phyloP scores from a whole-genome alignment of 2,329 filamentous ascomycete species.

The Hypomyces rosellus region DNA sequence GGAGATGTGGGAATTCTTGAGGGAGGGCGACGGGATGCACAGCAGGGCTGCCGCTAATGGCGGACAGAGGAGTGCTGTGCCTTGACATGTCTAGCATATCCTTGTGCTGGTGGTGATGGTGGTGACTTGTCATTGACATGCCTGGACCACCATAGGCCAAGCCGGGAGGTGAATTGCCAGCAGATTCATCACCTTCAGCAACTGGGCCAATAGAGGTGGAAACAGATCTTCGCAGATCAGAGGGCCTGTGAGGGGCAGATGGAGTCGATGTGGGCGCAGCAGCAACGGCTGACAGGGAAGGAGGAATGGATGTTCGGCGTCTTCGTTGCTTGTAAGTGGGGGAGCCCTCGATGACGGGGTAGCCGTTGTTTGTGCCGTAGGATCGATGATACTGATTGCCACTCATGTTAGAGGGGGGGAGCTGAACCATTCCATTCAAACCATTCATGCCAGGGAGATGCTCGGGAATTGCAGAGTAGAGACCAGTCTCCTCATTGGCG shows the following conservation, averaged over 20 bases:
- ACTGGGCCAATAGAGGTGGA: constrained; percentile 81
- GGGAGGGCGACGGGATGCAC: constrained; percentile 64
- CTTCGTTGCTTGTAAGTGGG: constrained; percentile 98
- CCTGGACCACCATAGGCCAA: constrained; percentile 65
- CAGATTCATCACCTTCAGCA: constrained; percentile 70
- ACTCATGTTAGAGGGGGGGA: constrained; percentile 78
- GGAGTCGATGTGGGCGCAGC: constrained; percentile 60
- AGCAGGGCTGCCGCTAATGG: constrained; percentile 73
- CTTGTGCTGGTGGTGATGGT: constrained; percentile 49
- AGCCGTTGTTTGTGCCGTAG: constrained; percentile 71
- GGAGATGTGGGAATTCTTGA: constrained; percentile 61
- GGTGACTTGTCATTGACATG: constrained; percentile 52
- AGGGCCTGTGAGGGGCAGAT: constrained; percentile 65
- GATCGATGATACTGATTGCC: constrained; percentile 73
- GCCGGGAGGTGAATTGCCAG: constrained; percentile 72
- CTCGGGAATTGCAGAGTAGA: constrained; percentile 93
- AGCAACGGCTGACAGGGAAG: constrained; percentile 63
- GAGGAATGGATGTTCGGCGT: constrained; percentile 86
- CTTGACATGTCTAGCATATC: constrained; percentile 79
- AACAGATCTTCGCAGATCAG: constrained; percentile 84
- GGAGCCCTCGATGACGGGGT: constrained; percentile 94
- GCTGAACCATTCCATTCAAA: constrained; percentile 83
- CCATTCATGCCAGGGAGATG: constrained; percentile 65
- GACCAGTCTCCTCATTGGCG: constrained; percentile 91
- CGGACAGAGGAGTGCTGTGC: constrained; percentile 83